Evolutionary conservation across 2,329 filamentous ascomycete genomes (phyloP).

Genomic region (Ascochyta rabiei): DNA sequence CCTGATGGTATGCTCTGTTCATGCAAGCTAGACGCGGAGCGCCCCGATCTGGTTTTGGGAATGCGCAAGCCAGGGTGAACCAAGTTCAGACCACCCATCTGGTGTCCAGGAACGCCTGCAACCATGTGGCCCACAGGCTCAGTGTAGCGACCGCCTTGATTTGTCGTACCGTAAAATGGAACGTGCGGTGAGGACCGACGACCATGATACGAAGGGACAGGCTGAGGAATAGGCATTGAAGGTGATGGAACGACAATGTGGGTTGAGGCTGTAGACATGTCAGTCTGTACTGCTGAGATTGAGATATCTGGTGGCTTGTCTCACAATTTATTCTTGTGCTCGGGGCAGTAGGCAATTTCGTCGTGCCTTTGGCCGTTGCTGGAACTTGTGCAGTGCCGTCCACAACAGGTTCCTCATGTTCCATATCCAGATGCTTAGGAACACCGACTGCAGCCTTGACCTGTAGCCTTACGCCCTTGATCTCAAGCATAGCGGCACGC

Average conservation of each 20-base stretch:
- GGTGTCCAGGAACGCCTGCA: background rate
- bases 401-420: background rate
- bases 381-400: background rate
- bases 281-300: conserved; percentile 8
- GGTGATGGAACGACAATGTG: background rate
- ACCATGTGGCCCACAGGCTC: conserved; percentile 7
- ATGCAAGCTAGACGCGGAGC: conserved; percentile 18
- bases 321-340: conserved; percentile 12
- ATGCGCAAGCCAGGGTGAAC: conserved; percentile 12
- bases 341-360: background rate
- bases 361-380: background rate
- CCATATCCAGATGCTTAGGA: background rate
- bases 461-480: background rate
- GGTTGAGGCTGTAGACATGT: conserved; percentile 17
- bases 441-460: background rate
- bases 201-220: background rate
- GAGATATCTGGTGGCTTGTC: conserved; percentile 8
- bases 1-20: conserved; percentile 4
- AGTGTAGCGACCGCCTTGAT: background rate
- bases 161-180: conserved; percentile 2
- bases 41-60: conserved; percentile 16
- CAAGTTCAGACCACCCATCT: background rate
- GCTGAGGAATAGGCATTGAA: background rate
- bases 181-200: background rate
- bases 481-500: conserved; percentile 22